phyloP scores from a whole-genome alignment of 352 stramenopile species.

The Blastocystis hominis region DNA sequence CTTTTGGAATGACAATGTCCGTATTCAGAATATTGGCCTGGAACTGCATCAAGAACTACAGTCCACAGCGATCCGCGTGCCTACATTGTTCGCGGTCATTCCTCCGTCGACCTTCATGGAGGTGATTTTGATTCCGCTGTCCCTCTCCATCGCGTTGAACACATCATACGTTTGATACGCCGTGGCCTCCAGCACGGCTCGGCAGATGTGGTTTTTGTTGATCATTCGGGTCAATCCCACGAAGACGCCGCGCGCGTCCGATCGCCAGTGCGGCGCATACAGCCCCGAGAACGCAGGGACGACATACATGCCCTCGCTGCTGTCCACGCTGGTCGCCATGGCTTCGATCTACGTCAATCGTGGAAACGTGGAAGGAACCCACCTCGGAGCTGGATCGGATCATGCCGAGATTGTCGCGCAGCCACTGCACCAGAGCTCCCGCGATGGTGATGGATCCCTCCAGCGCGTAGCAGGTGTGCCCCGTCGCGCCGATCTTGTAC shows the following conservation, averaged over 20 bases:
- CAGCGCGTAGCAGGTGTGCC: conserved; percentile 82
- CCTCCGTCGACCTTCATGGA: conserved; percentile 89
- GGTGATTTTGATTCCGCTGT: conserved; percentile 75
- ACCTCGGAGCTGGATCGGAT: conserved; percentile 77
- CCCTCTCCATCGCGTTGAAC: conserved; percentile 82
- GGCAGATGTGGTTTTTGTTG: conserved; percentile 84
- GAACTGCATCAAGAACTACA: conserved; percentile 85
- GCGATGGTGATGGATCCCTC: conserved; percentile 89
- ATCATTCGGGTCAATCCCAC: conserved; percentile 86
- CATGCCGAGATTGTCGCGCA: conserved; percentile 91
- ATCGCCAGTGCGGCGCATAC: conserved; percentile 89
- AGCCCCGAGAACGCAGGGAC: conserved; percentile 92
- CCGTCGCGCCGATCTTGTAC: conserved; percentile 72
- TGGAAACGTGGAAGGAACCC: too few relatives aligned
- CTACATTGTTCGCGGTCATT: conserved; percentile 87
- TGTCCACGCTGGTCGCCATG: conserved; percentile 72
- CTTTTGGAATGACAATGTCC: conserved; percentile 78
- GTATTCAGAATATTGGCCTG: conserved; percentile 87
- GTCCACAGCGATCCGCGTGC: neutral
- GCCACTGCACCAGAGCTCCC: conserved; percentile 90
- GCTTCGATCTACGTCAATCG: conserved; percentile 60
- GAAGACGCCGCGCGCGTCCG: conserved; percentile 86
- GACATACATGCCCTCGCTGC: conserved; percentile 92
- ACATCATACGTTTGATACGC: conserved; percentile 87
- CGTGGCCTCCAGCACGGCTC: conserved; percentile 85